A percentile compares a stretch with the other conserved stretches of the same genome.
Evolutionary conservation across 2,329 filamentous ascomycete genomes (phyloP).

Genomic region (Talaromyces sp.): DNA sequence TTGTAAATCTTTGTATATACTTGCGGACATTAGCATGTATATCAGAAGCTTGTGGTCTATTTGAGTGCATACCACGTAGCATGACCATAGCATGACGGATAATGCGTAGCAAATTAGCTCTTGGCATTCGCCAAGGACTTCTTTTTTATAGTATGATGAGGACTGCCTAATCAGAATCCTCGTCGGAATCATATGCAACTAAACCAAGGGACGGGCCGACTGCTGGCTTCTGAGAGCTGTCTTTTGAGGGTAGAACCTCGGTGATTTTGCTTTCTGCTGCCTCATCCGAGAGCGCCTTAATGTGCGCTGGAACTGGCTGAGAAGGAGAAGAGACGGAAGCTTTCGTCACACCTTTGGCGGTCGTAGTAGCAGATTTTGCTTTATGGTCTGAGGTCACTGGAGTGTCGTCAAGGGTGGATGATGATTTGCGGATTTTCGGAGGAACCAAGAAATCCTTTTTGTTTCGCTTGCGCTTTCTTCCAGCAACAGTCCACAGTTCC

Average conservation of each 20-base stretch:
- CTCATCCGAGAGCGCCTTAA: neutral
- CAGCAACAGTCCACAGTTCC: slow-evolving; percentile 51
- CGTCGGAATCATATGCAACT: slow-evolving; percentile 42
- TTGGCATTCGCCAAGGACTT: neutral
- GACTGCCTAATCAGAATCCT: slow-evolving; percentile 31
- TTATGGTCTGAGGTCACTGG: slow-evolving; percentile 19
- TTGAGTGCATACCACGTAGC: neutral
- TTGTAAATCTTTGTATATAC: neutral
- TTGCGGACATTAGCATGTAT: neutral
- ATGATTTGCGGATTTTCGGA: slow-evolving; percentile 46
- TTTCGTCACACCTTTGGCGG: slow-evolving; percentile 1
- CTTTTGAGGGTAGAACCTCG: neutral
- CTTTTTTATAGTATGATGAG: neutral
- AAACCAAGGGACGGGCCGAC: slow-evolving; percentile 34
- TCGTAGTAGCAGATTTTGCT: slow-evolving; percentile 2
- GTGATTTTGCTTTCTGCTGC: neutral
- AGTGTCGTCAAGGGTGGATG: slow-evolving; percentile 27
- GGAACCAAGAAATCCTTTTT: slow-evolving; percentile 41
- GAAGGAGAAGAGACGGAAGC: neutral
- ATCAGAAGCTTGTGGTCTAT: neutral
- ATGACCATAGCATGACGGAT: neutral
- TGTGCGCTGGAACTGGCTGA: neutral
- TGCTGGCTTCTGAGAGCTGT: slow-evolving; percentile 23
- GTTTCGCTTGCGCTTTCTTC: slow-evolving; percentile 55
- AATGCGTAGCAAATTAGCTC: neutral